Conservation (phyloP, 306 rosid species). For the Crataegus laevigata region DNA sequence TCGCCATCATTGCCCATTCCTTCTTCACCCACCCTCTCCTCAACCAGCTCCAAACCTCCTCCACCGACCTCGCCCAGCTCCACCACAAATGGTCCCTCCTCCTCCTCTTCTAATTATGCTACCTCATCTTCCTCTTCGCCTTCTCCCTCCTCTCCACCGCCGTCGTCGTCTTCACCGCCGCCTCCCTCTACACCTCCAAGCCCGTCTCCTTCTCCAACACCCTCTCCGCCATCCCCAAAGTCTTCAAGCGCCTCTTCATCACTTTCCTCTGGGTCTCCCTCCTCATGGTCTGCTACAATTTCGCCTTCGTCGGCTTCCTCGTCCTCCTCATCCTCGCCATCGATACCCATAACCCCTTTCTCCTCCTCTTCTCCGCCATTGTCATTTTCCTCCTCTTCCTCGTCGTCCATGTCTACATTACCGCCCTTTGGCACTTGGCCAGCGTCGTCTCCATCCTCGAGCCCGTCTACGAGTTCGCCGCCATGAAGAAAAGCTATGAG, state of each 20-base stretch:
- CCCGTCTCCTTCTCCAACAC: constrained; percentile 71
- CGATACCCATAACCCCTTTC: constrained; percentile 32
- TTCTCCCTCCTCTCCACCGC: constrained; percentile 97
- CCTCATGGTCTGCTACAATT: constrained; percentile 59
- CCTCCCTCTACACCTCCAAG: constrained; percentile 82
- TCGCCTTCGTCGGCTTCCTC: constrained; percentile 34
- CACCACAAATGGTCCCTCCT: constrained; percentile 71
- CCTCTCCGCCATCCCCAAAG: constrained; percentile 73
- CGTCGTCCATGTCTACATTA: constrained; percentile 66
- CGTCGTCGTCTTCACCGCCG: constrained; percentile 89
- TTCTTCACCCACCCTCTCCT: constrained; percentile 85
- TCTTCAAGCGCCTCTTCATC: constrained; percentile 74
- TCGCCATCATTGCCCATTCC: constrained; percentile 84
- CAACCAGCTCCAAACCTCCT: constrained; percentile 50
- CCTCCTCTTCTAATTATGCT: constrained; percentile 60
- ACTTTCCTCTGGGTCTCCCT: constrained; percentile 81
- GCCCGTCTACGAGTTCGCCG: constrained; percentile 60
- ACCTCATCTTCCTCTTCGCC: constrained; percentile 82
- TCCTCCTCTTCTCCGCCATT: constrained; percentile 28
- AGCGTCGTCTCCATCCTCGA: constrained; percentile 87
- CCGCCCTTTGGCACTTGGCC: constrained; percentile 92
- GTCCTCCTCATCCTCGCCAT: constrained; percentile 45
- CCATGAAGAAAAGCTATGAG: constrained; percentile 83
- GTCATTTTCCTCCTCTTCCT: constrained; percentile 41
- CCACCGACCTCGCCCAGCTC: constrained; percentile 48